Percentiles rank a stretch among this genome's conserved stretches.
phyloP scores from a whole-genome alignment of 1,284 basidiomycete genomes.

The Cutaneotrichosporon dermatis region DNA sequence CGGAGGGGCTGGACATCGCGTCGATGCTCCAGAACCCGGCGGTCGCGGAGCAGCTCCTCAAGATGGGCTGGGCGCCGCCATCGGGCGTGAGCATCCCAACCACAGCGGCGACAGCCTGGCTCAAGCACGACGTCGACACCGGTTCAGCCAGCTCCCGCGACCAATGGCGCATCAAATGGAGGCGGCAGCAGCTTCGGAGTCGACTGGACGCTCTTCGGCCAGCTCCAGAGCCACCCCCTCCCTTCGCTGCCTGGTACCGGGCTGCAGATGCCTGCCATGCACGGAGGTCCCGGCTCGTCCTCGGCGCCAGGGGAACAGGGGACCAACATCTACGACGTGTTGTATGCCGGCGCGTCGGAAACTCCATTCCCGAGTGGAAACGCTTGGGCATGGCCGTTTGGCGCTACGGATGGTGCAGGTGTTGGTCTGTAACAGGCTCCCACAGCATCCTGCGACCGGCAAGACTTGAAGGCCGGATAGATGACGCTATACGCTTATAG shows the following conservation, averaged over 20 bases:
- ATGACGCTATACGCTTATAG: too few relatives aligned
- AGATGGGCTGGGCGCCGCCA: constrained; percentile 23
- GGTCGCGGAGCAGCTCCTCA: constrained; percentile 15
- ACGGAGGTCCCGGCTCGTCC: too few relatives aligned
- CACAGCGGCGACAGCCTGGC: too few relatives aligned
- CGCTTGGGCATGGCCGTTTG: constrained; percentile 13
- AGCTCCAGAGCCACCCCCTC: too few relatives aligned
- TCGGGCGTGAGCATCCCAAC: too few relatives aligned
- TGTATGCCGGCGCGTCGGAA: constrained; percentile 10
- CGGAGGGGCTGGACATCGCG: constrained; percentile 7
- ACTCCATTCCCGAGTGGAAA: constrained; percentile 3
- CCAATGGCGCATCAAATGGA: too few relatives aligned
- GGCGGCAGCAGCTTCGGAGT: background rate
- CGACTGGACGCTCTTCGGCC: constrained; percentile 1
- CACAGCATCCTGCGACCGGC: too few relatives aligned
- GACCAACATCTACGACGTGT: constrained; percentile 10
- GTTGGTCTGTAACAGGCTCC: background rate
- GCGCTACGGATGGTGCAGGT: background rate
- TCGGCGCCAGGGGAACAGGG: background rate
- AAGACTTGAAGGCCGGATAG: too few relatives aligned
- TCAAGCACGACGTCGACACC: too few relatives aligned
- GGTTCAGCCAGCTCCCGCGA: too few relatives aligned
- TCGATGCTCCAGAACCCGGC: constrained; percentile 16
- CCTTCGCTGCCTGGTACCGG: background rate
- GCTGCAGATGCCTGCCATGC: background rate